phyloP scores from a whole-genome alignment of 179 eudicot genomes.

The Sideroxylon spinosum region DNA sequence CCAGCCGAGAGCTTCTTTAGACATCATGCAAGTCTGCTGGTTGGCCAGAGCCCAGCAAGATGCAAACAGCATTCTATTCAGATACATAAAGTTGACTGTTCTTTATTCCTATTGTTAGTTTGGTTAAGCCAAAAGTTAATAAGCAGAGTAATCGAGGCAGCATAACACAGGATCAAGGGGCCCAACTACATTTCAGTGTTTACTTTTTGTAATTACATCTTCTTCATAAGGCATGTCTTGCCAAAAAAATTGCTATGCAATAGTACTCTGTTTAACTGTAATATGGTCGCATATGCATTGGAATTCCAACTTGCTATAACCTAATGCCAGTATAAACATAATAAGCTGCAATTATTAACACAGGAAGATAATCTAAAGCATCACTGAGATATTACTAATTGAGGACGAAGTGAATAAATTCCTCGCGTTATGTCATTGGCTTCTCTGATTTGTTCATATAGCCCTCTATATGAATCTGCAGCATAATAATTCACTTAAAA shows the following conservation, averaged over 20 bases:
- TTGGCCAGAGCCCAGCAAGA: slow-evolving; percentile 2
- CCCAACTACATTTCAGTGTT: not conserved
- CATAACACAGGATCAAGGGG: not conserved
- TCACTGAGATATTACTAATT: no score
- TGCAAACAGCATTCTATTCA: not conserved
- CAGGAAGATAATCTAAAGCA: not conserved
- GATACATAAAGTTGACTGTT: not conserved
- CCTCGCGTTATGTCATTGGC: not conserved
- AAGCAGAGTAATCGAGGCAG: not conserved
- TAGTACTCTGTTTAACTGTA: no score
- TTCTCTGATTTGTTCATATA: not conserved
- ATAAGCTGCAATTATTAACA: not conserved
- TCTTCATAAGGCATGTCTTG: no score
- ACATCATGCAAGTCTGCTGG: not conserved
- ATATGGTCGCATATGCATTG: not conserved
- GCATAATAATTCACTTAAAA: not conserved
- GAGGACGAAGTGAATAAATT: no score
- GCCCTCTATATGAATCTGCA: not conserved
- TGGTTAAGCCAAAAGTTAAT: not conserved
- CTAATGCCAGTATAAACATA: slow-evolving; percentile 3
- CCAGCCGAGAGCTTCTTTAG: not conserved
- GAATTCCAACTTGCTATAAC: not conserved
- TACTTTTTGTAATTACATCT: not conserved
- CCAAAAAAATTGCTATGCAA: not conserved
- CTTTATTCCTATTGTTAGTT: not conserved